Base-by-base conservation (phyloP, 805 yeast genomes). In the Saturnispora galanensis region DNA sequence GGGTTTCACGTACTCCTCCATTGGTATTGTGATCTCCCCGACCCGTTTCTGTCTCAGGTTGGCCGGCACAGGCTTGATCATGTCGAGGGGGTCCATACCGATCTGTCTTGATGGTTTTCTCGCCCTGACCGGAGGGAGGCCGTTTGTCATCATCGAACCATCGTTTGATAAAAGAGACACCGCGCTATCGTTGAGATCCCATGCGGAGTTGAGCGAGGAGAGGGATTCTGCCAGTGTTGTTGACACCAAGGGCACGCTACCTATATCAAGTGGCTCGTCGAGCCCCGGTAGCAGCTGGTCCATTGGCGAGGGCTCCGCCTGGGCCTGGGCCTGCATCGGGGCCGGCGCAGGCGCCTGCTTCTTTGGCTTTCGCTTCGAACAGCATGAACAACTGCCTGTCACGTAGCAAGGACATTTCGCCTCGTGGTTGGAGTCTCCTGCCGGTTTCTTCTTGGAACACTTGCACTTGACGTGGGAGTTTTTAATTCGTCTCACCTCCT, bases 401-500 rank as follows among this genome's bases (percentile, higher is more conserved):
- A 55, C 49, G 28, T 52, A 47, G 41, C 67, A 63, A n/a, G 62
- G 57, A 48, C 68, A 64, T 15, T 53, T 51, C 6, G 56, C 58
- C 44, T 59, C 60, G 7, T 55, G 57, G 21, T 3, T n/a, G 50
- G 52, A 31, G 47, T 48, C 38, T n/a, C 44, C 44, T 6, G 50
- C 43, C 8, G 46, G 50, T 9, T 39, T 70, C 65, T 71, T 68
- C 51, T 76, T 71, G 10, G 80, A 79, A 66, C 95, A 86, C 3
- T 77, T 69, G 62, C 97, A 86, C 16, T 73, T 62, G 6, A 75
- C 75, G 58, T 84, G 93, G 2, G 77, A 67, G 54, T 81, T 78
- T 53, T 80, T 81, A 49, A 69, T 57, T 56, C 78, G 80, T 32
- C 95, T 67, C 52, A 80, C 74, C 46, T 81, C 86, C 50, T 87